Conservation (phyloP, 1,284 basidiomycete species). For the Rhodotorula sp. region DNA sequence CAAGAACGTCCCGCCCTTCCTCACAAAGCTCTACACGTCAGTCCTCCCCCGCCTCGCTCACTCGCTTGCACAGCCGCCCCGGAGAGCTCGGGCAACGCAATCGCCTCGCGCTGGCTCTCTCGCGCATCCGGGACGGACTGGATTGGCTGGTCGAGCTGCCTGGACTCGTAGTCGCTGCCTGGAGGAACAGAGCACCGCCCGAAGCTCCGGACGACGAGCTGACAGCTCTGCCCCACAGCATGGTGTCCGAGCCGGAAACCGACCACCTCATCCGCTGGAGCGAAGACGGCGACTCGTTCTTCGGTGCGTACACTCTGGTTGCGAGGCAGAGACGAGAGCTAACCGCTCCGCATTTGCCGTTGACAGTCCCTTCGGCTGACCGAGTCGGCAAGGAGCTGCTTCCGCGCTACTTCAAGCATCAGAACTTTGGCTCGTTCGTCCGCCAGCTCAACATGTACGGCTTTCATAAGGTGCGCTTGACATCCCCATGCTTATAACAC, state of each 20-base stretch:
- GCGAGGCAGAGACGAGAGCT: too few relatives aligned
- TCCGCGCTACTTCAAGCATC: constrained; percentile 94
- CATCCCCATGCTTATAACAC: neutral
- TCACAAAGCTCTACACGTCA: constrained; percentile 89
- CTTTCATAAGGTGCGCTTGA: constrained; percentile 58
- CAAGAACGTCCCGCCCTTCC: constrained; percentile 69
- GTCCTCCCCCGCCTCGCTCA: constrained; percentile 46
- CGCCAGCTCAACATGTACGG: constrained; percentile 98
- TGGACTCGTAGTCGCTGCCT: too few relatives aligned
- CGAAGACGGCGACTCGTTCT: constrained; percentile 83
- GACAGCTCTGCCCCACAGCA: constrained; percentile 57
- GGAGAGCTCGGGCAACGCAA: neutral
- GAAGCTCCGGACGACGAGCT: neutral
- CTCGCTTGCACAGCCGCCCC: neutral
- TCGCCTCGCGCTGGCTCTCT: neutral
- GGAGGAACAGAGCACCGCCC: too few relatives aligned
- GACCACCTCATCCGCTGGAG: constrained; percentile 87
- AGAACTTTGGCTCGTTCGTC: constrained; percentile 91
- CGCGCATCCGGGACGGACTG: too few relatives aligned
- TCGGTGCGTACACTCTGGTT: constrained; percentile 59
- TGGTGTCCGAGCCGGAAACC: constrained; percentile 83
- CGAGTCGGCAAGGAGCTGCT: constrained; percentile 87
- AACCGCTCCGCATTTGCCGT: too few relatives aligned
- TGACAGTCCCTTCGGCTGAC: constrained; percentile 87
- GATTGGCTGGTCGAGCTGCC: too few relatives aligned